Percentiles rank a stretch among this genome's conserved stretches.
These are phyloP conservation scores for Thraustochytrium sp. DNA, from an alignment of 352 stramenopile species.

Conservation along the genomic window DNA sequence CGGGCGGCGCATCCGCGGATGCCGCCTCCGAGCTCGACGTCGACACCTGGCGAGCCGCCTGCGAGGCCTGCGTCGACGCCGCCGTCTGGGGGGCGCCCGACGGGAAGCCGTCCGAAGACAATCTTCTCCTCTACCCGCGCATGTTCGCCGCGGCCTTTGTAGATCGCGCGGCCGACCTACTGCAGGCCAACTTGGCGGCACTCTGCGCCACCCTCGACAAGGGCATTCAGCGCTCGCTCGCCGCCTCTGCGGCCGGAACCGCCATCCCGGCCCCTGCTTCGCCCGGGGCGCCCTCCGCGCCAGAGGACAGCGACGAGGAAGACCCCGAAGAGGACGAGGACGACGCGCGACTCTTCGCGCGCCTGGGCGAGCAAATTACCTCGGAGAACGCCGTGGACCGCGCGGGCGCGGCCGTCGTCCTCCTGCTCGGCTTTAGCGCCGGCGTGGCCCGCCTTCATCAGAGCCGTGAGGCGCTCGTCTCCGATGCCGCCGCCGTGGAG, in stretches of 20 bases:
- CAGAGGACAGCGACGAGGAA: not conserved
- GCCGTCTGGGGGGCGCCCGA: not conserved
- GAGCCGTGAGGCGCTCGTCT: not conserved
- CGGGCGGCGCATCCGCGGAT: slow-evolving; percentile 1
- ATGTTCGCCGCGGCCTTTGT: not conserved
- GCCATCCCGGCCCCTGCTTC: too few relatives aligned
- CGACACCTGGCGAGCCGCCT: not conserved
- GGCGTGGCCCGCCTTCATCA: not conserved
- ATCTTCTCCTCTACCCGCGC: slow-evolving; percentile 3
- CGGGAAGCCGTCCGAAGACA: too few relatives aligned
- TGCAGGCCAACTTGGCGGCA: not conserved
- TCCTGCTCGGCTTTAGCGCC: not conserved
- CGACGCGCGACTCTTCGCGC: not conserved
- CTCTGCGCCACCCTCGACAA: not conserved
- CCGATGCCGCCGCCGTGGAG: not conserved
- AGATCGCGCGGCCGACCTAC: not conserved
- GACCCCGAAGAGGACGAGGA: not conserved
- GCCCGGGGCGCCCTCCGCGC: too few relatives aligned
- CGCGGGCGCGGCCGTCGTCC: not conserved
- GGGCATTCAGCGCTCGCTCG: not conserved
- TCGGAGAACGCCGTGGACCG: slow-evolving; percentile 20
- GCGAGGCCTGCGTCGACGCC: not conserved
- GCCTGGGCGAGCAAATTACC: not conserved
- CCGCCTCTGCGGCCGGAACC: not conserved
- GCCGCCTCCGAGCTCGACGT: not conserved